phyloP scores from a whole-genome alignment of 768 basidiomycete genomes.

The Bullera alba region DNA sequence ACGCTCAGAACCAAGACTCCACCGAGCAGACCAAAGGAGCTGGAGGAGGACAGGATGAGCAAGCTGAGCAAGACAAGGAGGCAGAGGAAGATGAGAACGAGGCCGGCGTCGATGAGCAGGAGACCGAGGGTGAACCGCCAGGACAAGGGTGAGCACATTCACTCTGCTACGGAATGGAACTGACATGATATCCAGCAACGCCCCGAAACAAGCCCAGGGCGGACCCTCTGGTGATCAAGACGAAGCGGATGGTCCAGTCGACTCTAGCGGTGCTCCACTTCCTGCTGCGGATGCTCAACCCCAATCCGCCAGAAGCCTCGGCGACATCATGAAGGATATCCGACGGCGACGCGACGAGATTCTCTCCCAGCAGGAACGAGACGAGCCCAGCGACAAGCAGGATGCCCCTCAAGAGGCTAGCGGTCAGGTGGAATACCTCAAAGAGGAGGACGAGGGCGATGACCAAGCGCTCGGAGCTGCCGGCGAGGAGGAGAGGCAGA shows the following conservation, averaged over 20 bases:
- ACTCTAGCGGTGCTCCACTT: slow-evolving; percentile 30
- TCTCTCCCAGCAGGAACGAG: slow-evolving; percentile 38
- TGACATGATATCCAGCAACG: slow-evolving; percentile 10
- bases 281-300: slow-evolving; percentile 24
- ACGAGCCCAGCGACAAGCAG: slow-evolving; percentile 21
- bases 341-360: slow-evolving; percentile 79
- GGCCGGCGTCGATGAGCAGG: slow-evolving; percentile 24
- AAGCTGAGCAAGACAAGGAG: slow-evolving; percentile 47
- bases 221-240: slow-evolving; percentile 39
- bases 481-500: slow-evolving; percentile 72
- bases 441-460: slow-evolving; percentile 60
- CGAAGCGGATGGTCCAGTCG: slow-evolving; percentile 44
- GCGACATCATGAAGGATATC: slow-evolving; percentile 75
- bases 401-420: slow-evolving; percentile 26
- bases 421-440: slow-evolving; percentile 63
- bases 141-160: slow-evolving; percentile 28
- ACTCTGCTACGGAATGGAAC: slow-evolving; percentile 1
- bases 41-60: slow-evolving; percentile 17
- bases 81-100: slow-evolving; percentile 41
- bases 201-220: slow-evolving; percentile 20
- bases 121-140: slow-evolving; percentile 18
- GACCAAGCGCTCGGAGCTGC: slow-evolving; percentile 84
- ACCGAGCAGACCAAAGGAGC: slow-evolving; percentile 22
- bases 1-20: slow-evolving; percentile 38
- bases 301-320: slow-evolving; percentile 59